Percentiles rank a stretch among this genome's conserved stretches.
Evolutionary conservation across 805 yeast genomes (phyloP).

Genomic region (Metschnikowia santaceciliae): DNA sequence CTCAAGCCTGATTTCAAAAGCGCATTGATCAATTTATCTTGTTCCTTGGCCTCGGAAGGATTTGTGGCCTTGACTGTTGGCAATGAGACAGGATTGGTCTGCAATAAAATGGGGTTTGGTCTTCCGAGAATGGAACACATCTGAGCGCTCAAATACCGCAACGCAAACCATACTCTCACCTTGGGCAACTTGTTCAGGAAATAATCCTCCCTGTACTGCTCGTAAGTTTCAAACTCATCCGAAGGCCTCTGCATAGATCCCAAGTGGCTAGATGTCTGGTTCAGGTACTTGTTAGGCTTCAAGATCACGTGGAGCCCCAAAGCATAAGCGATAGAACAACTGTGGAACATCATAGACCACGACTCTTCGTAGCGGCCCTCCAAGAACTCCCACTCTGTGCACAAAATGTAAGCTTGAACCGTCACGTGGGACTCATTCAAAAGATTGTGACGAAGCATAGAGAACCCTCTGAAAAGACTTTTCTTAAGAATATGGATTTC

Average conservation of each 20-base stretch:
- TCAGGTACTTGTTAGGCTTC: constrained; percentile 10
- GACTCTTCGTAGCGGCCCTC: constrained; percentile 48
- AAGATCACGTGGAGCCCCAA: constrained; percentile 49
- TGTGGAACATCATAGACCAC: constrained; percentile 49
- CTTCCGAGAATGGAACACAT: constrained; percentile 50
- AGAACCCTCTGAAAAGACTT: constrained; percentile 38
- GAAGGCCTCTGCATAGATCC: background rate
- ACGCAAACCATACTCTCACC: constrained; percentile 48
- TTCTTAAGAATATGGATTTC: constrained; percentile 18
- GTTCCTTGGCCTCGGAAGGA: constrained; percentile 4
- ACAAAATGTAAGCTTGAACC: constrained; percentile 46
- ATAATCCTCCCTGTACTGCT: constrained; percentile 33
- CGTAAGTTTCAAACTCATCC: constrained; percentile 13
- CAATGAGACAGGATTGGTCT: constrained; percentile 29
- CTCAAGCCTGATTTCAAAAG: constrained; percentile 45
- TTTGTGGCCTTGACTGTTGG: constrained; percentile 19
- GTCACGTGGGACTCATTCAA: constrained; percentile 46
- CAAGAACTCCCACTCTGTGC: constrained; percentile 48
- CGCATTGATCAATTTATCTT: constrained; percentile 22
- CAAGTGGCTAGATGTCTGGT: background rate
- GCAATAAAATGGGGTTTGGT: constrained; percentile 48
- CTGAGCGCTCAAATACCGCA: constrained; percentile 45
- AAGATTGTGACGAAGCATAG: constrained; percentile 44
- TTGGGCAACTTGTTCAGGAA: constrained; percentile 25
- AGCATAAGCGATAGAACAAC: constrained; percentile 48